These are phyloP conservation scores for Hanseniaspora clermontiae DNA, from an alignment of 805 yeast genomes.

Conservation along the genomic window DNA sequence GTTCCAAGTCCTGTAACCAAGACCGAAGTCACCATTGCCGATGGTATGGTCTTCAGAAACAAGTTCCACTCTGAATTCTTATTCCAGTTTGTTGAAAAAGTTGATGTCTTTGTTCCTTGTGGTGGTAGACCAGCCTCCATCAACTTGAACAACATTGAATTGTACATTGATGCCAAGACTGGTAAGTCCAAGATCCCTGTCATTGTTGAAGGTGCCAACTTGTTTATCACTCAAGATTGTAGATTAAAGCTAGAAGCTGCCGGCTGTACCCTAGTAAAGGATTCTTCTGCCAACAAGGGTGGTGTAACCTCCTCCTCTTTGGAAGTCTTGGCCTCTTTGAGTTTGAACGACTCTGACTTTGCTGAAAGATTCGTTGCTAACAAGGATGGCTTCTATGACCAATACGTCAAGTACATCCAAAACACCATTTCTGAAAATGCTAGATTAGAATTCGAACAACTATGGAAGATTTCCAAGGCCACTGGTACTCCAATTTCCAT, in stretches of 20 bases:
- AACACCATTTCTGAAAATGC: slow-evolving; percentile 65
- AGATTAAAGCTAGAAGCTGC: slow-evolving; percentile 75
- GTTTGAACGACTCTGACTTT: slow-evolving; percentile 77
- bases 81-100: slow-evolving; percentile 47
- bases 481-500: slow-evolving; percentile 52
- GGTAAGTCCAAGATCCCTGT: slow-evolving; percentile 71
- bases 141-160: slow-evolving; percentile 67
- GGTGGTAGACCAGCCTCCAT: slow-evolving; percentile 98
- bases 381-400: slow-evolving; percentile 43
- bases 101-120: slow-evolving; percentile 90
- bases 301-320: slow-evolving; percentile 95
- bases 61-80: slow-evolving; percentile 65
- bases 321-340: slow-evolving; percentile 88
- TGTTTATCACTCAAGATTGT: slow-evolving; percentile 89
- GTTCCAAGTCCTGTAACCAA: slow-evolving; percentile 53
- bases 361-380: slow-evolving; percentile 55
- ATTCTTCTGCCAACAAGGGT: slow-evolving; percentile 95
- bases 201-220: slow-evolving; percentile 94
- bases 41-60: slow-evolving; percentile 85
- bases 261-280: slow-evolving; percentile 80
- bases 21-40: slow-evolving; percentile 40
- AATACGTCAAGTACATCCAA: slow-evolving; percentile 81
- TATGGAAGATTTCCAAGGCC: slow-evolving; percentile 62
- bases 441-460: slow-evolving; percentile 65
- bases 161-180: slow-evolving; percentile 58